These are phyloP conservation scores for Sugiyamaella smithiae DNA, from an alignment of 805 yeast genomes.

Conservation along the genomic window DNA sequence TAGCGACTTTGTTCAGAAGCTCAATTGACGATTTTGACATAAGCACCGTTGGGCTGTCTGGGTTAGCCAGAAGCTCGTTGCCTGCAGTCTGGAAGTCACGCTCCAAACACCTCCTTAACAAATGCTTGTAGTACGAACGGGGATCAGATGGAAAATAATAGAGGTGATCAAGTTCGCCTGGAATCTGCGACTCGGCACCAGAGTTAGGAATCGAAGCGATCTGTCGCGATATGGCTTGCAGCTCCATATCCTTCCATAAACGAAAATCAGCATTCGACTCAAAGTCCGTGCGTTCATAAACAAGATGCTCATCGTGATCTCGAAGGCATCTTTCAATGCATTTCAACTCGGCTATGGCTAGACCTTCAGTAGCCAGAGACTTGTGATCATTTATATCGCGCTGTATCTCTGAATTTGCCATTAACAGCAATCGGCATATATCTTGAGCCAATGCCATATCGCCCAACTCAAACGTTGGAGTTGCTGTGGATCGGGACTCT, in stretches of 20 bases:
- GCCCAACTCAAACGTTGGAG: constrained; percentile 50
- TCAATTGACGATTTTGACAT: constrained; percentile 45
- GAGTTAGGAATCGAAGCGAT: constrained; percentile 22
- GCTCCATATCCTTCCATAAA: constrained; percentile 44
- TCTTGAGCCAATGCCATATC: constrained; percentile 56
- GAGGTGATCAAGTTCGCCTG: constrained; percentile 9
- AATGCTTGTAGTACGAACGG: constrained; percentile 39
- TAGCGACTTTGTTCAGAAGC: constrained; percentile 45
- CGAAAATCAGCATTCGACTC: constrained; percentile 34
- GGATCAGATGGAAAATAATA: constrained; percentile 44
- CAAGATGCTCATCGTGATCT: constrained; percentile 33
- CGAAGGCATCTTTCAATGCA: constrained; percentile 24
- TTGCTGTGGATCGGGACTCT: background rate
- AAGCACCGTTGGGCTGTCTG: constrained; percentile 25
- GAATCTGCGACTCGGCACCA: constrained; percentile 6
- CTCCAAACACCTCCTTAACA: constrained; percentile 45
- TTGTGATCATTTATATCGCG: constrained; percentile 49
- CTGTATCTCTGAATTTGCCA: constrained; percentile 51
- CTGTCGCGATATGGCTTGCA: constrained; percentile 33
- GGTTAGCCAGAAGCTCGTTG: constrained; percentile 20
- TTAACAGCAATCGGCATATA: constrained; percentile 48
- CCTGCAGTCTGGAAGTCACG: constrained; percentile 33
- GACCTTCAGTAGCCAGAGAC: constrained; percentile 38
- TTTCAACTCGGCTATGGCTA: constrained; percentile 35
- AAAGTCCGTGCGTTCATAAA: constrained; percentile 39